Evolutionary conservation across 495 filamentous ascomycete species (phyloP), one percentile per base, ranked within the genome.

Genomic region (Aspergillus ostianus): DNA sequence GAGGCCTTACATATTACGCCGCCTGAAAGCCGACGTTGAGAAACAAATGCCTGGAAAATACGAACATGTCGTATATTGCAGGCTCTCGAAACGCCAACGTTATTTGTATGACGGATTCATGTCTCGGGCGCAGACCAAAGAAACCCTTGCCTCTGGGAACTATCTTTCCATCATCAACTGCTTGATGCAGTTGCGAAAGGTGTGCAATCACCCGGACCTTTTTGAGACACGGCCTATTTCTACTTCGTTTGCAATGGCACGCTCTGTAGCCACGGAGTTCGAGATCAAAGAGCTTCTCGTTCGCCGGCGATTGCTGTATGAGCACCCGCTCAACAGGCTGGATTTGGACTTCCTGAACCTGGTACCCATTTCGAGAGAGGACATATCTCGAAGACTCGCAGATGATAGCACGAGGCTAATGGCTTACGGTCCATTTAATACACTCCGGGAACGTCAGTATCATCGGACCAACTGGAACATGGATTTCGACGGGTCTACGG

Each of bases 21-120:
- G 95, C 60, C 77, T 99, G 45, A 99, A 99, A 75, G 90, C 93
- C 48, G 95, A 99, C 69, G 95, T 99, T 21, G 95, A 99, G 79
- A 98, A 99, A 74, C 93, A 98, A 67, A 97, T 99, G 92, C 95
- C 95, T 0, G 92, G 84, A 29, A 99, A 99, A 68, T 96, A 95
- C 66, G 95, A 99, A 68, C 92, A 96, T 69, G 91, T 99, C 30
- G 89, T 97, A 53, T 93, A 93, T 66, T 99, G 95, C 71, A 86
- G 92, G 44, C 81, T 99, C 2, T 97, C 92, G 13, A 96, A 97
- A 69, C 86, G 95, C 21, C 95, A 99, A 67, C 84, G 95, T 44
- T 93, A 93, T 71, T 74, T 99, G 18, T 99, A 99, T 69, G 93
- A 99, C 73, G 93, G 92, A 5, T 99, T 97, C 72, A 88, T 99